Evolutionary conservation across 2,329 filamentous ascomycete genomes (phyloP), one percentile per base, ranked within the genome.

Genomic region (Cordyceps tenuipes): DNA sequence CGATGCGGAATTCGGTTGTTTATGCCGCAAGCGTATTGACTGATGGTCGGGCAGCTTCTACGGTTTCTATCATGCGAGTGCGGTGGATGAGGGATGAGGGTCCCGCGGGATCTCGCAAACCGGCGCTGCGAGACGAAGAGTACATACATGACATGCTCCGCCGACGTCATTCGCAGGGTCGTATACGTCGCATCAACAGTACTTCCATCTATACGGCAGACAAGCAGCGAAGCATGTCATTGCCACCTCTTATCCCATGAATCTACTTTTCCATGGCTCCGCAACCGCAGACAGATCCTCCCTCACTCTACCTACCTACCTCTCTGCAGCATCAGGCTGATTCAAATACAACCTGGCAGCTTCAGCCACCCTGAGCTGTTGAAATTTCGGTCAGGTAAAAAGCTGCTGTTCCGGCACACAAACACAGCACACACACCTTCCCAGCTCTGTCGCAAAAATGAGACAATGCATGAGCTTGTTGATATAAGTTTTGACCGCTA

Each of bases 401-500:
- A 50, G 23, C 26, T 17, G 29, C 31, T 23, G 12, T 44, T 17
- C 31, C 31, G 43, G n/a, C 21, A 19, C 21, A 19, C 19, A 57
- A 31, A 43, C 9, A 21, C 12, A 50, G n/a, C 15, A 19, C 19
- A 57, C 44, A 50, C 46, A 31, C 23, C 9, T 50, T 50, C n/a
- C 50, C 29, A 43, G 49, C 5, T 21, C 10, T 43, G 34, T 50
- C 21, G 34, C 46, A 50, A 58, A 47, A 51, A 44, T 58, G 48
- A 58, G 39, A 58, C 56, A n/a, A 50, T 34, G 48, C 56, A 58
- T 44, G 21, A 31, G 34, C 23, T 34, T 51, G n/a, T 31, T 50
- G 17, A 34, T 44, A 39, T 58, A 2, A 23, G 13, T 43, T 58
- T 58, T 58, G 56, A 58, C 56, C 56, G 56, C 56, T 48, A 50